Percentiles rank a stretch among this genome's conserved stretches.
Evolutionary conservation across 768 basidiomycete genomes (phyloP).

Genomic region (Lactarius sanguifluus): DNA sequence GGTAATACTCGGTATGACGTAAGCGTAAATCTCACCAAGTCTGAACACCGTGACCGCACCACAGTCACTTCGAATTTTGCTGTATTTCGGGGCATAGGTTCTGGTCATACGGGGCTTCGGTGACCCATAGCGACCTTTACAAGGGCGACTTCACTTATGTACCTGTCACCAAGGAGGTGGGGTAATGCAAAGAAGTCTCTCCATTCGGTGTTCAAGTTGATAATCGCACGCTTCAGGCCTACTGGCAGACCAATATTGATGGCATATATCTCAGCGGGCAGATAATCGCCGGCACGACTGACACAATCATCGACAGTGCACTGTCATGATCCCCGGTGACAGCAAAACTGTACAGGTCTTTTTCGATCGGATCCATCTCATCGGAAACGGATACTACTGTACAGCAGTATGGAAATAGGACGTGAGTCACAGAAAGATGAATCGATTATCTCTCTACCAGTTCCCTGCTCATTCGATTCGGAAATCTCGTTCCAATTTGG

Average conservation of each 20-base stretch:
- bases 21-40: too few species aligned
- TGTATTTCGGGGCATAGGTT: too few species aligned
- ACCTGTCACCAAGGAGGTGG: background rate
- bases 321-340: constrained; percentile 29
- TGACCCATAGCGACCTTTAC: background rate
- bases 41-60: too few species aligned
- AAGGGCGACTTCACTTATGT: constrained; percentile 20
- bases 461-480: constrained; percentile 28
- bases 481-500: constrained; percentile 35
- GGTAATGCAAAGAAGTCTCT: background rate
- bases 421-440: background rate
- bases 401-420: background rate
- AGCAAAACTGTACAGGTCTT: constrained; percentile 5
- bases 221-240: constrained; percentile 17
- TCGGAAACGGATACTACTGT: background rate
- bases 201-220: background rate
- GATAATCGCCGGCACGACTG: background rate
- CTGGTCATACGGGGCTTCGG: too few species aligned
- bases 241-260: constrained; percentile 29
- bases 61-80: too few species aligned
- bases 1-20: too few species aligned
- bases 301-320: constrained; percentile 30
- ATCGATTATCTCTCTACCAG: constrained; percentile 22
- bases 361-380: constrained; percentile 17
- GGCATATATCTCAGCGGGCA: constrained; percentile 7